Percentiles rank a stretch among this genome's conserved stretches.
phyloP scores from a whole-genome alignment of 2,329 filamentous ascomycete genomes.

The Exutisphaerella laricina region DNA sequence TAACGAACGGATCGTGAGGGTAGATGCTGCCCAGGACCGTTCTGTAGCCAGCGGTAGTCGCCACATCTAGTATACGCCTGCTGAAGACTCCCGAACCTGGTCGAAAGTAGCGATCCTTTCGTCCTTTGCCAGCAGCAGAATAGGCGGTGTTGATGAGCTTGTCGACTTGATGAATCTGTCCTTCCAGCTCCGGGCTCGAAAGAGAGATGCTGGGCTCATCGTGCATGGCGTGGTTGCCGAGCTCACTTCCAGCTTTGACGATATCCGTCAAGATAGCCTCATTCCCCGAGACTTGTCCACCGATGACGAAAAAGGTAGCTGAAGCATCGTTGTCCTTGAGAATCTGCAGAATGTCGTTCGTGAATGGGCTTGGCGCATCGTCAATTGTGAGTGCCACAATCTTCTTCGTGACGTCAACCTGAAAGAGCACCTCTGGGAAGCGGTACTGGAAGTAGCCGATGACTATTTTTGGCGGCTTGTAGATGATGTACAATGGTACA shows the following conservation, averaged over 20 bases:
- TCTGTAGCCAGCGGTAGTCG: slow-evolving; percentile 59
- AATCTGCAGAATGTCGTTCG: slow-evolving; percentile 61
- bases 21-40: slow-evolving; percentile 81
- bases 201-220: slow-evolving; percentile 70
- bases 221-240: slow-evolving; percentile 85
- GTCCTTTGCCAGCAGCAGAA: slow-evolving; percentile 32
- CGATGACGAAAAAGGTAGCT: slow-evolving; percentile 88
- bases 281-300: slow-evolving; percentile 60
- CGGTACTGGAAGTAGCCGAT: slow-evolving; percentile 64
- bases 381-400: slow-evolving; percentile 80
- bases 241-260: slow-evolving; percentile 50
- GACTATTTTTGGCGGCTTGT: slow-evolving; percentile 70
- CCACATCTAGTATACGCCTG: slow-evolving; percentile 57
- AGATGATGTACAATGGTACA: slow-evolving; percentile 61
- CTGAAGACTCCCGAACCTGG: slow-evolving; percentile 84
- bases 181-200: slow-evolving; percentile 51
- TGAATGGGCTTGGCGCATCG: slow-evolving; percentile 72
- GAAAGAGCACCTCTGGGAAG: slow-evolving; percentile 77
- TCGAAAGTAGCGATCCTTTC: slow-evolving; percentile 64
- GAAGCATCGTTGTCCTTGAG: slow-evolving; percentile 60
- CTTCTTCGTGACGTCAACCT: slow-evolving; percentile 55
- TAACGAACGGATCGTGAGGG: slow-evolving; percentile 85
- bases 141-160: slow-evolving; percentile 55
- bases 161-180: slow-evolving; percentile 63
- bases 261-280: slow-evolving; percentile 47